Conservation (phyloP, 352 stramenopile genomes). For the Phytophthora multivora region DNA sequence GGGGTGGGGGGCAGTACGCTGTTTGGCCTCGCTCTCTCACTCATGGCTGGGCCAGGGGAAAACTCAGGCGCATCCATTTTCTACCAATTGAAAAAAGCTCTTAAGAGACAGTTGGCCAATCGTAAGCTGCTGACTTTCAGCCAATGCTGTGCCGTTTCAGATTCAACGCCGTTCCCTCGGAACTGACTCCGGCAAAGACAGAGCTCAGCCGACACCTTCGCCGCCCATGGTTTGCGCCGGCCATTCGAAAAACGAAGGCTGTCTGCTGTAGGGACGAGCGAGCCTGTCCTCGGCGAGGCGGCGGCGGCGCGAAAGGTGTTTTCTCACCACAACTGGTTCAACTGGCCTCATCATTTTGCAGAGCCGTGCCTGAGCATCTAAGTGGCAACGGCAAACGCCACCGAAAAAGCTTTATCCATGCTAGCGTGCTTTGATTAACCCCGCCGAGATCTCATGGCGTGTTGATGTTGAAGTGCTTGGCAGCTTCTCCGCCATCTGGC, state of each 20-base stretch:
- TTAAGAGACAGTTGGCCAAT: constrained; percentile 9
- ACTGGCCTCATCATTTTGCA: constrained; percentile 17
- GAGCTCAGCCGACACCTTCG: not conserved
- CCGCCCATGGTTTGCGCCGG: not conserved
- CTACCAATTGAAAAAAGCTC: not conserved
- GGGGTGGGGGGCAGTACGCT: constrained; percentile 2
- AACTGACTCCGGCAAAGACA: constrained; percentile 21
- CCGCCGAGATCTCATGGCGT: not conserved
- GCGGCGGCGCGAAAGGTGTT: not conserved
- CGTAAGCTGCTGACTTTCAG: constrained; percentile 1
- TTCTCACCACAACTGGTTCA: not conserved
- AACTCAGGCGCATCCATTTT: constrained; percentile 38
- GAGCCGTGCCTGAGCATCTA: not conserved
- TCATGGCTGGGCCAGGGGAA: constrained; percentile 10
- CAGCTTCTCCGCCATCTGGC: constrained; percentile 24
- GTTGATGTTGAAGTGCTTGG: constrained; percentile 32
- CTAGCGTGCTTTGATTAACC: not conserved
- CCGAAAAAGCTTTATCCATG: not conserved
- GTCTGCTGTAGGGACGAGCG: not conserved
- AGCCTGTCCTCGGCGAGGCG: constrained; percentile 14
- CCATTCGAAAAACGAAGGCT: constrained; percentile 15
- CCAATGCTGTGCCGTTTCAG: constrained; percentile 20
- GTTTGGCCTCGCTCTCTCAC: constrained; percentile 30
- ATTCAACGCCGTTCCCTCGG: constrained; percentile 6
- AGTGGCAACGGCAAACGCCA: not conserved